A percentile compares a stretch with the other conserved stretches of the same genome.
Conservation (phyloP, 164 flowering plant genomes). For the Warburgia ugandensis region DNA sequence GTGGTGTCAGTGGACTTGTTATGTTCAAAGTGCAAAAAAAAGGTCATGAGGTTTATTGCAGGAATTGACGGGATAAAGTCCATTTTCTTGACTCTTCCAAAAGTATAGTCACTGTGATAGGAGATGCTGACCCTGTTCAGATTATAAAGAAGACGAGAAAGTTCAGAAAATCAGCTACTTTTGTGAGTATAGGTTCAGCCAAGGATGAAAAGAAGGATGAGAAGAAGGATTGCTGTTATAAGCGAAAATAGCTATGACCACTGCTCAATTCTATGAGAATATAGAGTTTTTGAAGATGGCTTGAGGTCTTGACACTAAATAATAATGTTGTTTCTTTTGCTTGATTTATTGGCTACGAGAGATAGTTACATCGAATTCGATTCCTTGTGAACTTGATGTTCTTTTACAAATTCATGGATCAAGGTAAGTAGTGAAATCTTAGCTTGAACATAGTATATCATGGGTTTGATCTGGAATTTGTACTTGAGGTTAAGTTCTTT, state of each 20-base stretch:
- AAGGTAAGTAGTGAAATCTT: too few relatives aligned
- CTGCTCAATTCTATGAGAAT: conserved; percentile 43
- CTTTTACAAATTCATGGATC: too few relatives aligned
- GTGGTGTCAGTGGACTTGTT: conserved; percentile 55
- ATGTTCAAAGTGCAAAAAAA: conserved; percentile 55
- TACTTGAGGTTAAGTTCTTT: too few relatives aligned
- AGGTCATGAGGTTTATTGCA: conserved; percentile 46
- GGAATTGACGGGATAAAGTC: conserved; percentile 34
- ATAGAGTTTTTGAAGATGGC: too few relatives aligned
- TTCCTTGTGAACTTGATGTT: too few relatives aligned
- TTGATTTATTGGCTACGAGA: too few relatives aligned
- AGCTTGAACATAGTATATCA: too few relatives aligned
- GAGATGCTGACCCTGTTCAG: conserved; percentile 50
- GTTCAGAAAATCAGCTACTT: conserved; percentile 32
- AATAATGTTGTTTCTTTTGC: too few relatives aligned
- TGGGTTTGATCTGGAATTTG: too few relatives aligned
- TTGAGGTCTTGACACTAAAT: too few relatives aligned
- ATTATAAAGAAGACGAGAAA: conserved; percentile 45
- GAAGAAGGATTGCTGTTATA: conserved; percentile 27
- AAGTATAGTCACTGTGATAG: conserved; percentile 49
- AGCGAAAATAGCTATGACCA: conserved; percentile 20
- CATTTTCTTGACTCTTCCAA: conserved; percentile 6
- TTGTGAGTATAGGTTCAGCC: conserved; percentile 38
- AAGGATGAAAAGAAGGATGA: conserved; percentile 46
- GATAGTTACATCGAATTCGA: too few relatives aligned